Evolutionary conservation across 75 land plant genomes (phyloP).

Genomic region (Chamaecyparis obtusa): DNA sequence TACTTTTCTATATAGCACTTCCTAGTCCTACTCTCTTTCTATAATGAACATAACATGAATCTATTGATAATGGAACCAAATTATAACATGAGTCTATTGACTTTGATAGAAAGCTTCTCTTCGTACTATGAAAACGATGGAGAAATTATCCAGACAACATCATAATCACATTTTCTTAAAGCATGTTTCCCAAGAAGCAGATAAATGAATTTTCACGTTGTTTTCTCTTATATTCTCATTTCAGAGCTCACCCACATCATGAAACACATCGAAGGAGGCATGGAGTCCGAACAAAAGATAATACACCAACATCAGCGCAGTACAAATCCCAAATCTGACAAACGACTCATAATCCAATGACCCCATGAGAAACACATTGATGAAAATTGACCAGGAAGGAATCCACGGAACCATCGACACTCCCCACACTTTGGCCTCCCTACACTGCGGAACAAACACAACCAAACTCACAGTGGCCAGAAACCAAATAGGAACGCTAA

Average conservation of each 20-base stretch:
- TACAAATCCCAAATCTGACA: slow-evolving; percentile 60
- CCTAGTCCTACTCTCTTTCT: no score
- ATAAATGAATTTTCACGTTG: no score
- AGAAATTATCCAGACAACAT: no score
- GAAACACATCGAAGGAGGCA: slow-evolving; percentile 60
- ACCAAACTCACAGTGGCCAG: slow-evolving; percentile 43
- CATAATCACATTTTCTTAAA: no score
- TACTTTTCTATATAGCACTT: no score
- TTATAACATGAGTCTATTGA: no score
- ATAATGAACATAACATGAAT: no score
- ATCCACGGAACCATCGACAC: slow-evolving; percentile 65
- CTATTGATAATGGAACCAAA: no score
- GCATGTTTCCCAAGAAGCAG: no score
- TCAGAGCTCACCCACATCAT: not conserved
- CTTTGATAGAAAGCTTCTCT: no score
- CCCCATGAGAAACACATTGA: slow-evolving; percentile 54
- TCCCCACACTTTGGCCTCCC: slow-evolving; percentile 72
- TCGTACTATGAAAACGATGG: no score
- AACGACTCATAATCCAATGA: slow-evolving; percentile 52
- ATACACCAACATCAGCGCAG: slow-evolving; percentile 47
- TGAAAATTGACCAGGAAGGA: slow-evolving; percentile 50
- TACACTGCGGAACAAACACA: slow-evolving; percentile 34
- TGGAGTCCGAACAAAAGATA: slow-evolving; percentile 71
- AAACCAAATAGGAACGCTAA: slow-evolving; percentile 48
- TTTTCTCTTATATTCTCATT: no score